A percentile compares a stretch with the other conserved stretches of the same genome.
Evolutionary conservation across 768 basidiomycete genomes (phyloP).

Genomic region (Suillus variegatus): DNA sequence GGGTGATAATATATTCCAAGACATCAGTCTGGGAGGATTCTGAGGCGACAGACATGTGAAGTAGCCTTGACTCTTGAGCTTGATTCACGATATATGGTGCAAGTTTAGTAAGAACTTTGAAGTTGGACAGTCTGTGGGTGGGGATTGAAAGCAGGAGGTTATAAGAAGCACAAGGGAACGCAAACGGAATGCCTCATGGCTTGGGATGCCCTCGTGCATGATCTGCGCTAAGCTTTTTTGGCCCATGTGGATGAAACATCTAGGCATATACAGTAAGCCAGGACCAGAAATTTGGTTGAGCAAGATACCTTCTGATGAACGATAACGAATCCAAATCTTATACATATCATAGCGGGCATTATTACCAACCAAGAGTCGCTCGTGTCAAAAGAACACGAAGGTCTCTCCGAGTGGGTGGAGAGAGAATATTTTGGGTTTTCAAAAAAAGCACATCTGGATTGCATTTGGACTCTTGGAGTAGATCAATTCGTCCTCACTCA

Average conservation of each 20-base stretch:
- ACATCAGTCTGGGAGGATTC: neutral
- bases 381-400: too few species aligned
- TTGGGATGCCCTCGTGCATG: neutral
- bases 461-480: too few species aligned
- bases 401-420: too few species aligned
- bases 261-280: too few species aligned
- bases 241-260: neutral
- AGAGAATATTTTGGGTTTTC: too few species aligned
- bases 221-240: neutral
- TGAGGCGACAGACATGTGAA: neutral
- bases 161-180: neutral
- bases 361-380: too few species aligned
- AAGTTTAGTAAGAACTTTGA: neutral
- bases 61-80: neutral
- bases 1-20: constrained; percentile 11
- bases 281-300: too few species aligned
- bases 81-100: neutral
- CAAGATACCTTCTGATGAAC: too few species aligned
- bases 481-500: too few species aligned
- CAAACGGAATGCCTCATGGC: neutral
- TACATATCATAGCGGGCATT: too few species aligned
- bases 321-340: too few species aligned
- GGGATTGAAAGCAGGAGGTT: neutral
- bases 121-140: neutral
- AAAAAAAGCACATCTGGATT: too few species aligned